A percentile compares a stretch with the other conserved stretches of the same genome.
These are phyloP conservation scores for Iris pallida DNA, from an alignment of 116 monocot species.

Conservation along the genomic window DNA sequence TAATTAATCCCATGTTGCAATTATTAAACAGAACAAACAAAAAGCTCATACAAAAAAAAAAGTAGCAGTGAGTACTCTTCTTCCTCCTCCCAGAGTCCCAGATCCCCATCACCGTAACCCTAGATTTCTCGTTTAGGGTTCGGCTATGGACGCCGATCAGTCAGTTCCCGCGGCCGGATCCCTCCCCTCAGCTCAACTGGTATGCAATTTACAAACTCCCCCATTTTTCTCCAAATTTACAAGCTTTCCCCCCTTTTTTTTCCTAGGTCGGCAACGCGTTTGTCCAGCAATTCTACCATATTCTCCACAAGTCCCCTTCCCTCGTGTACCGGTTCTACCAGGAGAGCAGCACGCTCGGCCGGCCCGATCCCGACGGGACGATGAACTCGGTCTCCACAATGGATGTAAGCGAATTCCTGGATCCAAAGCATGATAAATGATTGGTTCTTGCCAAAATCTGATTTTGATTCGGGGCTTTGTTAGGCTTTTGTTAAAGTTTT, in stretches of 20 bases:
- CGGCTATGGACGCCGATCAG: constrained; percentile 26
- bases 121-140: background rate
- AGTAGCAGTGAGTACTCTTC: too few relatives aligned
- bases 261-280: constrained; percentile 79
- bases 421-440: too few relatives aligned
- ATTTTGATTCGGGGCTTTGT: too few relatives aligned
- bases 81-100: too few relatives aligned
- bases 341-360: constrained; percentile 72
- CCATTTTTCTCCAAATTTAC: background rate
- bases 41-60: too few relatives aligned
- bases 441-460: too few relatives aligned
- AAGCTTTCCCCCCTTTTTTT: background rate
- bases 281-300: constrained; percentile 80
- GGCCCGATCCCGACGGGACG: constrained; percentile 33
- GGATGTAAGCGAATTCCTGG: constrained; percentile 32
- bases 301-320: constrained; percentile 69
- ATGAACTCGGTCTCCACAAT: constrained; percentile 27
- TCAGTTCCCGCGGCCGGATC: constrained; percentile 20
- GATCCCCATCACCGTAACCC: too few relatives aligned
- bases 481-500: too few relatives aligned
- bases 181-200: constrained; percentile 45
- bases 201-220: constrained; percentile 8
- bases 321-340: constrained; percentile 76
- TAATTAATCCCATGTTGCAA: too few relatives aligned
- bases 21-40: too few relatives aligned